Percentiles rank a stretch among this genome's conserved stretches.
Conservation (phyloP, 495 filamentous ascomycete species). For the Hypoxylon lienhwacheense region DNA sequence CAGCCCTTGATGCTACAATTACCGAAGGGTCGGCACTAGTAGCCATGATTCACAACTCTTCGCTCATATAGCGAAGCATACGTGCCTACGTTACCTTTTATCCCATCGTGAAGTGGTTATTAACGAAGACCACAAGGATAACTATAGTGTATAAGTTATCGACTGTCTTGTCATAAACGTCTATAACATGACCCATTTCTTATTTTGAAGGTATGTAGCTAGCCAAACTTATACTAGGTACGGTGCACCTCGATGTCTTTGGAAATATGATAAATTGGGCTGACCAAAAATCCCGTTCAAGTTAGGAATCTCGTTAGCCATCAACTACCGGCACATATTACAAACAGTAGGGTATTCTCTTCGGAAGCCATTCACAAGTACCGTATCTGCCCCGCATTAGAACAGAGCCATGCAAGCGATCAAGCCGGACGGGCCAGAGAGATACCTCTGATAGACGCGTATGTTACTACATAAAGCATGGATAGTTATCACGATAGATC, state of each 20-base stretch:
- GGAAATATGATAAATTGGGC: conserved; percentile 22
- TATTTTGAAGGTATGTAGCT: conserved; percentile 5
- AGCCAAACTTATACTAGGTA: background rate
- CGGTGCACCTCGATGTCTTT: no score
- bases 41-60: conserved; percentile 6
- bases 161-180: conserved; percentile 9
- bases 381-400: conserved; percentile 27
- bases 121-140: background rate
- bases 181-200: conserved; percentile 16
- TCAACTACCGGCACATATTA: conserved; percentile 11
- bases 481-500: conserved; percentile 4
- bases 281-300: conserved; percentile 21
- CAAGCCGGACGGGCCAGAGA: conserved; percentile 1
- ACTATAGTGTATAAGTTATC: conserved; percentile 3
- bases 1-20: conserved; percentile 10
- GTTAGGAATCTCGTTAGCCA: conserved; percentile 5
- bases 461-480: background rate
- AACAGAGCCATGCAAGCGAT: conserved; percentile 5
- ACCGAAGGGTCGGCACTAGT: conserved; percentile 30
- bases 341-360: background rate
- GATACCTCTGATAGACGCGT: conserved; percentile 12
- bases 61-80: background rate
- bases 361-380: conserved; percentile 24
- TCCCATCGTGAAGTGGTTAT: background rate
- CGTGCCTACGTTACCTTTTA: background rate